Evolutionary conservation across 2,329 filamentous ascomycete genomes (phyloP).

Genomic region (Hortaea werneckii): DNA sequence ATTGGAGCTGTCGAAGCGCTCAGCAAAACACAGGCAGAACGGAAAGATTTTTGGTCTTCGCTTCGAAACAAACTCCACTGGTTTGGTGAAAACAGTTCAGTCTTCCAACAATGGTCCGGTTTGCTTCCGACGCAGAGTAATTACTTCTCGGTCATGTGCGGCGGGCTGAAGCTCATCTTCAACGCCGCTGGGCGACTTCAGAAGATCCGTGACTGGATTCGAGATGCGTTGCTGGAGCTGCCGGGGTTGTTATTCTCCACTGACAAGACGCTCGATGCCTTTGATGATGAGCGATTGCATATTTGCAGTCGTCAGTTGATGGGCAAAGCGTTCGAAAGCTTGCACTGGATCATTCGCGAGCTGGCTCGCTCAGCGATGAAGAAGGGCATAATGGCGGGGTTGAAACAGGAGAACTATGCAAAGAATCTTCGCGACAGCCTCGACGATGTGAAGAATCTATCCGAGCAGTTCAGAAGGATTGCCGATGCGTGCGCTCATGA

Average conservation of each 20-base stretch:
- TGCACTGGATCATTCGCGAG: not conserved
- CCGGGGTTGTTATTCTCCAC: not conserved
- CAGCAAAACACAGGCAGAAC: not conserved
- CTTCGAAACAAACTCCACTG: not conserved
- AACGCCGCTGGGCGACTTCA: not conserved
- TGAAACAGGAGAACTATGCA: not conserved
- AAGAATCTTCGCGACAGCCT: not conserved
- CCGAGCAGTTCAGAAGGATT: not conserved
- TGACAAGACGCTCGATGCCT: not conserved
- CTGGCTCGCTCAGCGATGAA: not conserved
- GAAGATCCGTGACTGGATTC: not conserved
- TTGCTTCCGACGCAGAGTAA: not conserved
- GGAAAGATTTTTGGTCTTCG: not conserved
- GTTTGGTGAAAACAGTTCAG: not conserved
- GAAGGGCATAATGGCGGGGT: not conserved
- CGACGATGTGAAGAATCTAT: not conserved
- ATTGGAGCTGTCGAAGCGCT: not conserved
- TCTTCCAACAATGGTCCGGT: not conserved
- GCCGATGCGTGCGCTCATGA: not conserved
- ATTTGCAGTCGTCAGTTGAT: not conserved
- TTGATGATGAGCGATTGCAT: not conserved
- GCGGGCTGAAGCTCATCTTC: conserved; percentile 1
- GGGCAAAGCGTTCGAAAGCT: not conserved
- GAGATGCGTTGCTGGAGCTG: not conserved
- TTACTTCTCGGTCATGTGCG: not conserved